Evolutionary conservation across 345 rosid species (phyloP).

Genomic region (Boechera stricta): DNA sequence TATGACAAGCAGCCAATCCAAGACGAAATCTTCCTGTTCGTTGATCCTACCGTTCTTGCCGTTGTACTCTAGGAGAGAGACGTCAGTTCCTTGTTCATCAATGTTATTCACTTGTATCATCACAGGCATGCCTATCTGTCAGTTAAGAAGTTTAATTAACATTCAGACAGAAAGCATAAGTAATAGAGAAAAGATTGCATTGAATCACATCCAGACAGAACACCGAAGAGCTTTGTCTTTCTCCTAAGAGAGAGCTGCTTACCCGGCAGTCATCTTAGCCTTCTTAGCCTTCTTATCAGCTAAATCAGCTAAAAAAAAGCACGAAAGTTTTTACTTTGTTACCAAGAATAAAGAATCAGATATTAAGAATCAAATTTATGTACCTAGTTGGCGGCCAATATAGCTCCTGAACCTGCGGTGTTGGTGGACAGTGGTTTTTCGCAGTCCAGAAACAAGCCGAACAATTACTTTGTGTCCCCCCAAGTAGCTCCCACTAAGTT

Average conservation of each 20-base stretch:
- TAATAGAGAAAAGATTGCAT: background rate
- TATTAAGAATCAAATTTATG: background rate
- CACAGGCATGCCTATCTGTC: too few relatives aligned
- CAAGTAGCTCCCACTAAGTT: background rate
- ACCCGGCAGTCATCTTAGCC: background rate
- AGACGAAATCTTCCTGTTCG: too few relatives aligned
- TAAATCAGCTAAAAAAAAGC: background rate
- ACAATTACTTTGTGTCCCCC: background rate
- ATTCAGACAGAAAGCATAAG: background rate
- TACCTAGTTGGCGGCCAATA: background rate
- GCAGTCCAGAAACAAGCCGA: background rate
- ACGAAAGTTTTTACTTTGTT: background rate
- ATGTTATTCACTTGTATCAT: too few relatives aligned
- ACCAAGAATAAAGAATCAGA: background rate
- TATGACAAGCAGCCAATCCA: too few relatives aligned
- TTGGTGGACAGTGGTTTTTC: background rate
- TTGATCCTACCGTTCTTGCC: too few relatives aligned
- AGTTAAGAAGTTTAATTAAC: too few relatives aligned
- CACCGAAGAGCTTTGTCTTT: slow-evolving; percentile 5
- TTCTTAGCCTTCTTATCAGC: background rate
- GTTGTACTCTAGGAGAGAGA: too few relatives aligned
- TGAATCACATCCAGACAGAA: background rate
- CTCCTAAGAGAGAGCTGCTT: background rate
- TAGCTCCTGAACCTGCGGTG: background rate
- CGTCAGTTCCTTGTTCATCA: too few relatives aligned